These are phyloP conservation scores for Elsinoe fawcettii DNA, from an alignment of 2,329 filamentous ascomycete genomes.

Conservation along the genomic window DNA sequence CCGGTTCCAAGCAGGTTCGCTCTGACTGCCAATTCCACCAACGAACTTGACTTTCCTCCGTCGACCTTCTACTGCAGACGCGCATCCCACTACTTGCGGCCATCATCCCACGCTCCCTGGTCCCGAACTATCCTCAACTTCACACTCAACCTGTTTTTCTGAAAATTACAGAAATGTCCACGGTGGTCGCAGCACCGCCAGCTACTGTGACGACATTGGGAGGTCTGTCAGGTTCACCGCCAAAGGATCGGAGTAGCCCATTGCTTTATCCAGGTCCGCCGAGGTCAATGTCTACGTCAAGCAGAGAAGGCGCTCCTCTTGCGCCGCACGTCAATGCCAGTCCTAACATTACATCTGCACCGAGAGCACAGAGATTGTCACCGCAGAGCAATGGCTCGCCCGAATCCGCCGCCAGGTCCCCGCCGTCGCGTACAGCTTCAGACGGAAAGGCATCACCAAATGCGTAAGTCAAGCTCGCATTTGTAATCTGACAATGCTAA, in stretches of 20 bases:
- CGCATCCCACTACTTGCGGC: slow-evolving; percentile 1
- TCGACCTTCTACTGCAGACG: neutral
- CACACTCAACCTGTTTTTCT: neutral
- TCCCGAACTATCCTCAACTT: neutral
- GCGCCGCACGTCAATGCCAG: slow-evolving; percentile 25
- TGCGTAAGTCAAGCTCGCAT: slow-evolving; percentile 36
- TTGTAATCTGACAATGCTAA: slow-evolving; percentile 8
- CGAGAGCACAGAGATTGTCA: slow-evolving; percentile 29
- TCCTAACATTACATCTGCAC: slow-evolving; percentile 30
- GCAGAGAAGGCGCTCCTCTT: slow-evolving; percentile 19
- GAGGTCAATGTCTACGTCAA: slow-evolving; percentile 12
- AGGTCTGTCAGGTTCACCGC: slow-evolving; percentile 6
- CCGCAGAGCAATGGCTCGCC: slow-evolving; percentile 28
- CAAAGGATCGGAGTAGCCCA: slow-evolving; percentile 14
- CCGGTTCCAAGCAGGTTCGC: neutral
- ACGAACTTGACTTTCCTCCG: neutral
- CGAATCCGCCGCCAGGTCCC: slow-evolving; percentile 17
- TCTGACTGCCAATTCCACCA: neutral
- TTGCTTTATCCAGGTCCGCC: slow-evolving; percentile 14
- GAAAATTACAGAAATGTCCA: slow-evolving; percentile 33
- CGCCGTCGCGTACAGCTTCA: slow-evolving; percentile 29
- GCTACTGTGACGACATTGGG: slow-evolving; percentile 12
- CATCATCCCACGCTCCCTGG: neutral
- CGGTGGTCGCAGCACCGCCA: slow-evolving; percentile 37
- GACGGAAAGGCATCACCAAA: slow-evolving; percentile 49